These are phyloP conservation scores for Evansstolkia leycettana DNA, from an alignment of 495 filamentous ascomycete species.

Conservation along the genomic window DNA sequence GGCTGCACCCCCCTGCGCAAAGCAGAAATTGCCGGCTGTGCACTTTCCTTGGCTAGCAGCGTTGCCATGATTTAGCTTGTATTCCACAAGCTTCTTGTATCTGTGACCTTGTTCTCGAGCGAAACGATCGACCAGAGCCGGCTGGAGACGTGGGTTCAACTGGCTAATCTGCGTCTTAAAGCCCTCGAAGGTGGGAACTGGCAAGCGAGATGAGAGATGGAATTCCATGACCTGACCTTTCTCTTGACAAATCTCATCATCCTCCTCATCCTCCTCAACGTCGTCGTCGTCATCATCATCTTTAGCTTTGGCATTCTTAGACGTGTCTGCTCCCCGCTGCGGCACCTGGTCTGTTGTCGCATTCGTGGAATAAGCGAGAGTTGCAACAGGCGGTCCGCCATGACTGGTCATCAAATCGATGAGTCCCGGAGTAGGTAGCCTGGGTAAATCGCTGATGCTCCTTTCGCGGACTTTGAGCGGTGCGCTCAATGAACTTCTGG, in stretches of 20 bases:
- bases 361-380: slow-evolving; percentile 24
- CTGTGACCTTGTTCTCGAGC: slow-evolving; percentile 66
- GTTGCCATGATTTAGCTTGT: slow-evolving; percentile 57
- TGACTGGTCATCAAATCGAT: slow-evolving; percentile 35
- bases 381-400: slow-evolving; percentile 36
- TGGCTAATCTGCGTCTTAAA: slow-evolving; percentile 65
- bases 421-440: slow-evolving; percentile 26
- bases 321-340: background rate
- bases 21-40: slow-evolving; percentile 47
- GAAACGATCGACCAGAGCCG: slow-evolving; percentile 69
- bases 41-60: slow-evolving; percentile 43
- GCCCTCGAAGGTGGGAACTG: slow-evolving; percentile 61
- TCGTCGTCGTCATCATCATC: slow-evolving; percentile 6
- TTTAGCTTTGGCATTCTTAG: background rate
- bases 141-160: slow-evolving; percentile 57
- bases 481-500: slow-evolving; percentile 38
- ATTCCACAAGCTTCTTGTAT: slow-evolving; percentile 66
- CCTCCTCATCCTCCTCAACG: slow-evolving; percentile 34
- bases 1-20: slow-evolving; percentile 48
- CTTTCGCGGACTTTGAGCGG: slow-evolving; percentile 47
- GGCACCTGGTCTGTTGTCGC: slow-evolving; percentile 4
- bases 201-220: slow-evolving; percentile 29
- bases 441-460: slow-evolving; percentile 65
- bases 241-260: slow-evolving; percentile 27
- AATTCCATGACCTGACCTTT: slow-evolving; percentile 38